Evolutionary conservation across 441 rosid genomes (phyloP).

Genomic region (Daphne laureola): DNA sequence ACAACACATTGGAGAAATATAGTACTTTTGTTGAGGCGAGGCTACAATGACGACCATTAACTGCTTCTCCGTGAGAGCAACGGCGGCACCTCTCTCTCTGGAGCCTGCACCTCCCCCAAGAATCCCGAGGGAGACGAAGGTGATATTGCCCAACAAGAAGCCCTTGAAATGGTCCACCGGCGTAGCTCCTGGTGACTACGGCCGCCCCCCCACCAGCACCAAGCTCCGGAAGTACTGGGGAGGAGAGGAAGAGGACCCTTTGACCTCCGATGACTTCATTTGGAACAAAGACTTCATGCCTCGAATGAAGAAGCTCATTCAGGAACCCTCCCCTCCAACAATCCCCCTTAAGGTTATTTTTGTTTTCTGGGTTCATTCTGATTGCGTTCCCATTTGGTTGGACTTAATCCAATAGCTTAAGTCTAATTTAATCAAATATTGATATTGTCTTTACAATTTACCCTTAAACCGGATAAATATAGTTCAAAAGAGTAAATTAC

Average conservation of each 20-base stretch:
- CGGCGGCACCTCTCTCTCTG: slow-evolving; percentile 40
- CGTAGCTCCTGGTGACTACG: slow-evolving; percentile 79
- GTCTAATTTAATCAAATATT: background rate
- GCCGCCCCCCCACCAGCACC: slow-evolving; percentile 71
- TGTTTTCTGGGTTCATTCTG: slow-evolving; percentile 2
- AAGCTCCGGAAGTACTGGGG: slow-evolving; percentile 83
- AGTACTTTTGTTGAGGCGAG: background rate
- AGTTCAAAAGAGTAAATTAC: no score
- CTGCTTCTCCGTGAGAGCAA: slow-evolving; percentile 47
- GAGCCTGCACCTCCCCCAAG: slow-evolving; percentile 29
- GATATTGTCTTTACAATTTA: no score
- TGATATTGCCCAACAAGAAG: slow-evolving; percentile 70
- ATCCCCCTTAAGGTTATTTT: slow-evolving; percentile 37
- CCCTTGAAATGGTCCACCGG: slow-evolving; percentile 84
- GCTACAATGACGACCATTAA: slow-evolving; percentile 45
- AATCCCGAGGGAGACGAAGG: slow-evolving; percentile 45
- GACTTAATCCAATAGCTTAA: background rate
- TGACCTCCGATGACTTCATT: slow-evolving; percentile 70
- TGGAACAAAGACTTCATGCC: slow-evolving; percentile 88
- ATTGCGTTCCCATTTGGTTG: background rate
- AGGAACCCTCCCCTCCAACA: slow-evolving; percentile 22
- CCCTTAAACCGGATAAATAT: no score
- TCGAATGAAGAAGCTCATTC: slow-evolving; percentile 58
- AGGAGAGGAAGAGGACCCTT: slow-evolving; percentile 72
- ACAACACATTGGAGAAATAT: no score